A percentile compares a stretch with the other conserved stretches of the same genome.
These are phyloP conservation scores for Parietichytrium sp. DNA, from an alignment of 108 stramenopile species.

Conservation along the genomic window DNA sequence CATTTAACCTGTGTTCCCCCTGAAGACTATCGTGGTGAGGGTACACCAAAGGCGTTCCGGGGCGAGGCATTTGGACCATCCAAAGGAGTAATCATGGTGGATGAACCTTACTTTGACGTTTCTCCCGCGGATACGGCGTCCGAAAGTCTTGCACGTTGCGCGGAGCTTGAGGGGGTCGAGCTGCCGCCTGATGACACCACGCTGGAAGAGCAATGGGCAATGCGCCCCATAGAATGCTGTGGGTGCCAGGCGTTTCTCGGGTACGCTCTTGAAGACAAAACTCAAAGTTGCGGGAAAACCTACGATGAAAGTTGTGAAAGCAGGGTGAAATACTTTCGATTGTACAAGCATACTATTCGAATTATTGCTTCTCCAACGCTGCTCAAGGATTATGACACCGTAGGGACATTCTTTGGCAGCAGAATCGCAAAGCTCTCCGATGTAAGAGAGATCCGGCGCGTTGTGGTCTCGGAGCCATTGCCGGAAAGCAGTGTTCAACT, in stretches of 20 bases:
- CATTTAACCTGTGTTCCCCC: constrained; percentile 26
- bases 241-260: neutral
- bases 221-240: neutral
- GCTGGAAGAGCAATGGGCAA: neutral
- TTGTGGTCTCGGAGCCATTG: neutral
- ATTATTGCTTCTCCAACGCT: neutral
- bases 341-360: neutral
- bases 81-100: neutral
- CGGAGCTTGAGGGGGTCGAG: neutral
- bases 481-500: neutral
- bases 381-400: neutral
- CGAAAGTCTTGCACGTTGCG: neutral
- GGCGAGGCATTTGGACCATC: neutral
- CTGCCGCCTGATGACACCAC: neutral
- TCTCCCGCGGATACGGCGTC: neutral
- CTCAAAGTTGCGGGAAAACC: neutral
- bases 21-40: neutral
- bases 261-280: neutral
- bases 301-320: neutral
- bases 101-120: neutral
- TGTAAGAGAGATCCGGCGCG: neutral
- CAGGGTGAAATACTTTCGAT: neutral
- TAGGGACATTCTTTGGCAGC: neutral
- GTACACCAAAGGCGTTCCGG: neutral
- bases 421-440: neutral